Evolutionary conservation across 75 land plant species (phyloP), one percentile per base, ranked within the genome.

Genomic region (Picea sitchensis): DNA sequence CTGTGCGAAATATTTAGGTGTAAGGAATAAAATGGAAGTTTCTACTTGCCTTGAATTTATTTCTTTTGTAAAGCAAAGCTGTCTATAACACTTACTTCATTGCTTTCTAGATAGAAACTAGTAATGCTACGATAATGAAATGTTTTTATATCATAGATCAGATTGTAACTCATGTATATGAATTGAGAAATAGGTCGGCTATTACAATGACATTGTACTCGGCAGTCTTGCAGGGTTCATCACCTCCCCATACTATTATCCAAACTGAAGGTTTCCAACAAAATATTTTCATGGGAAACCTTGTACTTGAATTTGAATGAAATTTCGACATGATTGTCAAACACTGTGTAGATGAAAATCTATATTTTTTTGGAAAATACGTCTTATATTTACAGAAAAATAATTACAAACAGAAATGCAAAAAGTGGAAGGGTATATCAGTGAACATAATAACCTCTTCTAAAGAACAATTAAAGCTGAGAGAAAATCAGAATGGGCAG

Each of bases 1-100:
- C 98, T 8, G 80, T 84, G 21, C 65, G 83, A 65, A 90, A 93
- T 74, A 81, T 90, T 13, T 64, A 79, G 23, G 31, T 76, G 21
- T 82, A 73, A 80, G 44, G 12, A 79, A 26, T 36, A 38, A n/a
- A 71, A 44, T 71, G 15, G 11, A 5, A 71, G 0, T 32, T 34
- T 67, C 8, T 59, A 75, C 56, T 75, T 75, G 18, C 15, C 6
- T 14, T 31, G 15, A 75, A 54, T 14, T 74, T 41, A 23, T 56
- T 23, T 58, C 23, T 58, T 58, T 75, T 23, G 32, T 47, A 75
- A 6, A 59, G 15, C 15, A 4, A 20, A 15, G 14, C 18, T 15
- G 15, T 32, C 15, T 67, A 2, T 23, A 58, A 32, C 15, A 59
- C 6, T 44, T n/a, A 75, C 34, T 34, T 14, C 58, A 14, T 58